These are phyloP conservation scores for Asterella californica DNA, from an alignment of 225 moss, liverwort and hornwort species.

Conservation along the genomic window DNA sequence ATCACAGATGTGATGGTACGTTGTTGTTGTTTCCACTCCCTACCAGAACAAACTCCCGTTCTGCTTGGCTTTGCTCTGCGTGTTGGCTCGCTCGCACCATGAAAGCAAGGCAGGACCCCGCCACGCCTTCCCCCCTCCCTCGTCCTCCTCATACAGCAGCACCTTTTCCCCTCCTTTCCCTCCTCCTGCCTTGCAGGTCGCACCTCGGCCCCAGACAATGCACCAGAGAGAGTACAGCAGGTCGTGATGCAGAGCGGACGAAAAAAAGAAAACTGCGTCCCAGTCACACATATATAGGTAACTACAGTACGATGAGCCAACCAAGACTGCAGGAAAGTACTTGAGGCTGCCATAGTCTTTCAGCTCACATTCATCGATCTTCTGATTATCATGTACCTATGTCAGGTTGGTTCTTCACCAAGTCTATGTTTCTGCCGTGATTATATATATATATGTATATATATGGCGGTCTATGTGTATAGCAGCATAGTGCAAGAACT, in stretches of 20 bases:
- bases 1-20: neutral
- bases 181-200: neutral
- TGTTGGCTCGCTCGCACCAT: too few relatives aligned
- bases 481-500: too few relatives aligned
- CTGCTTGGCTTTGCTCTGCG: neutral
- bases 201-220: neutral
- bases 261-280: constrained; percentile 8
- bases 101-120: neutral
- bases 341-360: too few relatives aligned
- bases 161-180: constrained; percentile 4
- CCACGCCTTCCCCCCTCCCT: neutral
- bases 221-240: neutral
- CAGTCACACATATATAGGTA: too few relatives aligned
- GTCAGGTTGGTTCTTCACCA: too few relatives aligned
- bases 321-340: too few relatives aligned
- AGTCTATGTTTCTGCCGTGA: too few relatives aligned
- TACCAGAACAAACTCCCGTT: constrained; percentile 5
- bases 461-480: too few relatives aligned
- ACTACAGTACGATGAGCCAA: too few relatives aligned
- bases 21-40: constrained; percentile 2
- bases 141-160: neutral
- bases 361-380: too few relatives aligned
- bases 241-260: constrained; percentile 3
- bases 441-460: too few relatives aligned
- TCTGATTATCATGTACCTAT: too few relatives aligned